Conservation (phyloP, 768 basidiomycete species). For the Mycena chlorophos region DNA sequence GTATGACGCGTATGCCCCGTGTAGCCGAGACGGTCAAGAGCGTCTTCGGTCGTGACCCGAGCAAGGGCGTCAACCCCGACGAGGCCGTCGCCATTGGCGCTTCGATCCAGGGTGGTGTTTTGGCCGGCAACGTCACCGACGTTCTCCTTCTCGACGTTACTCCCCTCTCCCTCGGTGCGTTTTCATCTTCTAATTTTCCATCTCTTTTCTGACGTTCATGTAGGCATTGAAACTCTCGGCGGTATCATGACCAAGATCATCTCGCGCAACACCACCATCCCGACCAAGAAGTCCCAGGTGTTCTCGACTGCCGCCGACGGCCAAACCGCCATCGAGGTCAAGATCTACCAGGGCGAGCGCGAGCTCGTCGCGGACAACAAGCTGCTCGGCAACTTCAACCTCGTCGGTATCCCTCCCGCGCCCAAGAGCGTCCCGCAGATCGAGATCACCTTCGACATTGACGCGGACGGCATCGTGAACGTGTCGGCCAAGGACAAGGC, state of each 20-base stretch:
- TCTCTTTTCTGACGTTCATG: conserved; percentile 1
- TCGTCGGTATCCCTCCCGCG: conserved; percentile 92
- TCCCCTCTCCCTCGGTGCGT: conserved; percentile 90
- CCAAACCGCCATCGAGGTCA: conserved; percentile 99
- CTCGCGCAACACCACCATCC: conserved; percentile 97
- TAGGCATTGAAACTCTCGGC: conserved; percentile 92
- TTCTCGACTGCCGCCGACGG: conserved; percentile 99
- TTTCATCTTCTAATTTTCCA: background rate
- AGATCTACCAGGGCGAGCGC: conserved; percentile 99
- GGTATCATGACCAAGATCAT: conserved; percentile 99
- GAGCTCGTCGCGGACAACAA: conserved; percentile 99
- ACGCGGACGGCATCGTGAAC: conserved; percentile 98
- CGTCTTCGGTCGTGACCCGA: conserved; percentile 94
- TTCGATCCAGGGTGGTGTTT: conserved; percentile 96
- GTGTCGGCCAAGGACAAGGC: conserved; percentile 96
- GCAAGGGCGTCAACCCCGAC: conserved; percentile 99
- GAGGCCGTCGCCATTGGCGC: conserved; percentile 99
- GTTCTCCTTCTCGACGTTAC: conserved; percentile 94
- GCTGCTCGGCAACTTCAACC: conserved; percentile 98
- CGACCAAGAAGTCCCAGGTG: conserved; percentile 98
- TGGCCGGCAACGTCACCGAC: conserved; percentile 94
- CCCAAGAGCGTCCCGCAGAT: conserved; percentile 84
- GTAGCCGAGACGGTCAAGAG: conserved; percentile 92
- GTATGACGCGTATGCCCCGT: conserved; percentile 97
- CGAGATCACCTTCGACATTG: conserved; percentile 93